phyloP scores from a whole-genome alignment of 495 filamentous ascomycete genomes.

The Hypomontagnella monticulosa region DNA sequence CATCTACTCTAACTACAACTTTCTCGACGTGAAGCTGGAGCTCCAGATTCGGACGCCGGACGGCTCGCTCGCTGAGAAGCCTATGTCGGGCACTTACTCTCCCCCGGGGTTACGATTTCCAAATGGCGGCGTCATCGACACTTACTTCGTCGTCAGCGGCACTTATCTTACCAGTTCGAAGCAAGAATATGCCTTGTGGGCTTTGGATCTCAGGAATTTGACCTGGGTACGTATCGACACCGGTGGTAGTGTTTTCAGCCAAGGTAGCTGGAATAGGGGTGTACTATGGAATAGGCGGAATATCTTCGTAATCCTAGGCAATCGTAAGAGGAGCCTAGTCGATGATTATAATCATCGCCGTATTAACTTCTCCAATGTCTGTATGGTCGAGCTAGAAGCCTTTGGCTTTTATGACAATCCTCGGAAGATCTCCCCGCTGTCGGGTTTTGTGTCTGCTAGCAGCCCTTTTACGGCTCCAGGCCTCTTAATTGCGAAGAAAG shows the following conservation, averaged over 20 bases:
- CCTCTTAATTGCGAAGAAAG: constrained; percentile 66
- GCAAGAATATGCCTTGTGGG: constrained; percentile 98
- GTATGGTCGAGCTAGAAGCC: constrained; percentile 94
- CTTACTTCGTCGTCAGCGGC: constrained; percentile 95
- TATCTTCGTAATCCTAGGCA: constrained; percentile 92
- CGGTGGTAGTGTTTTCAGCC: constrained; percentile 90
- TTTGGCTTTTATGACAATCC: constrained; percentile 98
- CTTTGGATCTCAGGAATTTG: constrained; percentile 83
- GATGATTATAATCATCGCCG: constrained; percentile 98
- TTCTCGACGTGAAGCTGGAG: constrained; percentile 94
- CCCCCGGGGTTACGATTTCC: constrained; percentile 94
- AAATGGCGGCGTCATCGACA: constrained; percentile 91
- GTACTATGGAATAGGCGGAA: constrained; percentile 92
- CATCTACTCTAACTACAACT: constrained; percentile 99
- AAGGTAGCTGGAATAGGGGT: constrained; percentile 97
- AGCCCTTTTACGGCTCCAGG: constrained; percentile 65
- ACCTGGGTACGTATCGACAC: constrained; percentile 97
- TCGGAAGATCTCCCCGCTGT: constrained; percentile 75
- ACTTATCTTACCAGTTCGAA: constrained; percentile 97
- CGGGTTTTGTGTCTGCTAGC: constrained; percentile 82
- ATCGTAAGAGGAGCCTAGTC: constrained; percentile 90
- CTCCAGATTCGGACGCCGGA: constrained; percentile 87
- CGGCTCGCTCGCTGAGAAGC: constrained; percentile 83
- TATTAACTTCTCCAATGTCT: constrained; percentile 96
- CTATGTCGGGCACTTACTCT: constrained; percentile 86